These are phyloP conservation scores for Calophaca sinica DNA, from an alignment of 306 rosid genomes.

Conservation along the genomic window DNA sequence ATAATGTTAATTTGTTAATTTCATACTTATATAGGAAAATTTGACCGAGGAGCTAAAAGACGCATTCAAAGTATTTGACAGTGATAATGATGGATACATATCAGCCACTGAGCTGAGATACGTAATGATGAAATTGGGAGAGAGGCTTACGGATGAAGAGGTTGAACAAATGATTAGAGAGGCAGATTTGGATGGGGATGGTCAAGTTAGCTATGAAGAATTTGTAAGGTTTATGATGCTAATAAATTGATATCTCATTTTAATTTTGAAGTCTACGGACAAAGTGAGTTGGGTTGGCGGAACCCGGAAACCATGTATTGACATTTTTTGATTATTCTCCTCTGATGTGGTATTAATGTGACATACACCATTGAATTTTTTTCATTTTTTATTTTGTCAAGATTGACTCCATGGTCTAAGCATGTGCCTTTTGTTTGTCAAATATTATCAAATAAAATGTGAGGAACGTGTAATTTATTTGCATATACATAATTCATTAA, in stretches of 20 bases:
- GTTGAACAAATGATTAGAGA: constrained; percentile 79
- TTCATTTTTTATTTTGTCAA: too few relatives aligned
- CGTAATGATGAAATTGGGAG: constrained; percentile 79
- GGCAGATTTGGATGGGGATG: constrained; percentile 87
- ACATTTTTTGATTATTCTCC: constrained; percentile 9
- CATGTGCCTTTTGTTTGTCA: too few relatives aligned
- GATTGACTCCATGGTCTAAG: too few relatives aligned
- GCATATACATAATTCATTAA: too few relatives aligned
- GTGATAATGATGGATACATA: constrained; percentile 84
- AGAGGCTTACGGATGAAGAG: constrained; percentile 72
- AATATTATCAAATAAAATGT: too few relatives aligned
- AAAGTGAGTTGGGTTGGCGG: neutral
- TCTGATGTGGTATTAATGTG: too few relatives aligned
- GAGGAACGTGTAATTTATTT: too few relatives aligned
- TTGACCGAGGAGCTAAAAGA: constrained; percentile 73
- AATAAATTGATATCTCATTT: constrained; percentile 31
- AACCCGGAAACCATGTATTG: neutral
- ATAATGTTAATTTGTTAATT: neutral
- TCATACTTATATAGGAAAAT: constrained; percentile 49
- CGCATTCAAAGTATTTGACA: constrained; percentile 86
- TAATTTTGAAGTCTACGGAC: neutral
- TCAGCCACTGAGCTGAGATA: constrained; percentile 74
- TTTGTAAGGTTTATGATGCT: constrained; percentile 63
- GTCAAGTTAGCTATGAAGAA: constrained; percentile 77
- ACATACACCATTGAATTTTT: too few relatives aligned